Percentiles rank a stretch among this genome's conserved stretches.
phyloP scores from a whole-genome alignment of 2,329 filamentous ascomycete species.

The Beauveria pseudobassiana region DNA sequence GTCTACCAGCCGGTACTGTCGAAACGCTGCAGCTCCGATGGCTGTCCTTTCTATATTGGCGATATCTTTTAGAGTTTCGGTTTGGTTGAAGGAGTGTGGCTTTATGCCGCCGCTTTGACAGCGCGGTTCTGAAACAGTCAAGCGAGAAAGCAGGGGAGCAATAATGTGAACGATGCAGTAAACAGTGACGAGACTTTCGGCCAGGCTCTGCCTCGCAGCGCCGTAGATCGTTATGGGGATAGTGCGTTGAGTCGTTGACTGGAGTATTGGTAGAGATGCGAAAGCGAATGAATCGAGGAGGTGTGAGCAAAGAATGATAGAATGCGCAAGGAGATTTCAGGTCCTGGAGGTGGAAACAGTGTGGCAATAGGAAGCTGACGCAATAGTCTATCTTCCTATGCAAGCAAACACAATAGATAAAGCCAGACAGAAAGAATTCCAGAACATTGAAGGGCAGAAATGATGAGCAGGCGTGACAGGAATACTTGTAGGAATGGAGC shows the following conservation, averaged over 20 bases:
- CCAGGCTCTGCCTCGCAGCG: background rate
- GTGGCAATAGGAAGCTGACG: background rate
- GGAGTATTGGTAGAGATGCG: background rate
- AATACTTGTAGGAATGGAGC: constrained; percentile 10
- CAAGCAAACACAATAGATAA: background rate
- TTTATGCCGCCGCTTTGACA: constrained; percentile 1
- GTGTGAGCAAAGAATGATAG: background rate
- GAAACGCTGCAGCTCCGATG: background rate
- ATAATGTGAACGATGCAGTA: background rate
- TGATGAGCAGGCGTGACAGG: background rate
- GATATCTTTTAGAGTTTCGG: background rate
- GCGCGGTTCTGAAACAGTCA: background rate
- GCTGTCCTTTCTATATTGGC: background rate
- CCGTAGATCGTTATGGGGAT: background rate
- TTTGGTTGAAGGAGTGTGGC: background rate
- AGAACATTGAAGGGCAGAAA: background rate
- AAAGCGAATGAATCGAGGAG: background rate
- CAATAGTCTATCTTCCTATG: background rate
- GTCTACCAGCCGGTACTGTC: background rate
- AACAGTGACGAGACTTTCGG: background rate
- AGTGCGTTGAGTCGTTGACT: background rate
- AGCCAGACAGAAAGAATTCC: background rate
- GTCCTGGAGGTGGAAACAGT: too few species aligned
- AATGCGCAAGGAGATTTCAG: background rate
- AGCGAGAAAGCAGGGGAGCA: background rate